Conservation (phyloP, 805 yeast genomes). For the Candida taoyuanica region DNA sequence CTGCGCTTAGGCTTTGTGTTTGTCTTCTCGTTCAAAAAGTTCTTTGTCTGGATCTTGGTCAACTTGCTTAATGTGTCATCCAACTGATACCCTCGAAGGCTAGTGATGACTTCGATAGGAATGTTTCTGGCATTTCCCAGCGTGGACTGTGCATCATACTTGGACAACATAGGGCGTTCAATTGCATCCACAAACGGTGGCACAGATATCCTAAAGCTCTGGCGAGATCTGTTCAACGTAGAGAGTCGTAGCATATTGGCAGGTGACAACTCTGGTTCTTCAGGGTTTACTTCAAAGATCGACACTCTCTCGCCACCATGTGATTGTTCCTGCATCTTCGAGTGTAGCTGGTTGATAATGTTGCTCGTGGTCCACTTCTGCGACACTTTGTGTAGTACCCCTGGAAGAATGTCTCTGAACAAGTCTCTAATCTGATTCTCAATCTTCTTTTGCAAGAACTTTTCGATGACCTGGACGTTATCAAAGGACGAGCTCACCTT, state of each 20-base stretch:
- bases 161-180: conserved; percentile 42
- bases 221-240: conserved; percentile 67
- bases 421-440: conserved; percentile 75
- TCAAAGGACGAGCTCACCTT: conserved; percentile 86
- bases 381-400: conserved; percentile 70
- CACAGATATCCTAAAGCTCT: conserved; percentile 69
- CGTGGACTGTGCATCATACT: conserved; percentile 18
- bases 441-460: conserved; percentile 74
- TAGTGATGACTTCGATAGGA: conserved; percentile 23
- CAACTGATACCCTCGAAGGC: conserved; percentile 3
- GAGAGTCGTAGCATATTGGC: conserved; percentile 65
- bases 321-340: conserved; percentile 22
- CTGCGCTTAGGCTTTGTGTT: conserved; percentile 18
- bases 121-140: conserved; percentile 18
- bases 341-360: conserved; percentile 26
- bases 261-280: conserved; percentile 57
- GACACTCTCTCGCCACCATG: conserved; percentile 30
- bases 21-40: conserved; percentile 24
- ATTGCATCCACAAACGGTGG: conserved; percentile 54
- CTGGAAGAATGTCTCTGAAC: conserved; percentile 80
- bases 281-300: conserved; percentile 51
- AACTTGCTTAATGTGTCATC: conserved; percentile 23
- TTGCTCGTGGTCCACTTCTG: conserved; percentile 53
- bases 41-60: conserved; percentile 25
- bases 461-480: conserved; percentile 77